Evolutionary conservation across 2,329 filamentous ascomycete genomes (phyloP), one percentile per base, ranked within the genome.

Genomic region (Diplodia corticola): DNA sequence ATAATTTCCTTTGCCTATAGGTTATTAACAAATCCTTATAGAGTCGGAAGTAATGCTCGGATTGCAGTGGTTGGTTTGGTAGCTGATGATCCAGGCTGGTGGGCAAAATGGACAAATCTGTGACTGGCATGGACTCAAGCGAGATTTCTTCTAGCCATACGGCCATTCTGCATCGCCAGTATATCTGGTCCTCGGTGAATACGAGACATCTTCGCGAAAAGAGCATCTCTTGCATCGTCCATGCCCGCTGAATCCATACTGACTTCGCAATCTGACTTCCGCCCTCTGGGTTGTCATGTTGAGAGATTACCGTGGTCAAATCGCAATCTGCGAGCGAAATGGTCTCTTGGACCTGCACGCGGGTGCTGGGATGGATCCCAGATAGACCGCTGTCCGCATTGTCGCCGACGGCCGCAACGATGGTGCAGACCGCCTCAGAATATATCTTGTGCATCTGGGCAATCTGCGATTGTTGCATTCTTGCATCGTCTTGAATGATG

Each of bases 401-500:
- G 17, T 22, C 15, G 5, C 20, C 13, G 9, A 6, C 2, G 0
- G 15, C 17, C 1, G 40, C 40, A 13, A 60, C 9, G 4, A 60
- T 33, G 37, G 37, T 46, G 7, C 48, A 28, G 15, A 40, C 15
- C 1, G 24, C 55, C 13, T 46, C 17, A 1, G 55, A 24, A 26
- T 48, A 60, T 24, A 60, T 30, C 3, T 35, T 22, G 10, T 59
- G 37, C 24, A 59, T 59, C 13, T 63, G 30, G 5, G n/a, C 44
- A 5, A 50, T 35, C 4, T 50, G 44, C 3, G 37, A 5, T 9
- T 28, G 24, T 5, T 59, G 22, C 24, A 24, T 37, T 53, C n/a
- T 61, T 9, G 64, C 53, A 24, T 65, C 63, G 40, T 65, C 63
- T n/a, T 65, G 63, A 4, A 48, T 13, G 40, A 65, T 71, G 55